Base-by-base conservation (phyloP, 192 early-diverging fungal species). In the Backusella parvicylindrica region DNA sequence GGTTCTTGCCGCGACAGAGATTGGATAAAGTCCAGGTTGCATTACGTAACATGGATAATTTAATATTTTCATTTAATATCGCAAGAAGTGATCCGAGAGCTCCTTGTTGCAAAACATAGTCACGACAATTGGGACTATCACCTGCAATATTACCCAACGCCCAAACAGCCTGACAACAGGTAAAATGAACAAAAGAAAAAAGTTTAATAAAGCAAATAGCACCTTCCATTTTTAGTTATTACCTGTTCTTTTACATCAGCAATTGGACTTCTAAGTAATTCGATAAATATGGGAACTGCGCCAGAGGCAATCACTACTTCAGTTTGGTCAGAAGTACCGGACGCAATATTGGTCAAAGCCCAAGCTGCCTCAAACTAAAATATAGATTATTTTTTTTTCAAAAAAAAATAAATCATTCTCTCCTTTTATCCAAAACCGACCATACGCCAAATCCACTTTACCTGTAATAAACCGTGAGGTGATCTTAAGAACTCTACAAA, bases 101-200 rank as follows among this genome's bases (percentile, higher is more conserved):
- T 65, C 93, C 92, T 65, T 89, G 81, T 1, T 85, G 75, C 28
- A 99, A 89, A 40, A 98, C 97, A 81, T 86, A 93, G 81, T 99
- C 96, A 68, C 98, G 90, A 85, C 95, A 98, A 33, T 82, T 78
- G 56, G 96, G 93, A 75, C 88, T 92, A 88, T 99, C 98, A 33
- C 98, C 98, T 53, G 98, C 98, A 92, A 99, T 99, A 86, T 99
- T 99, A 71, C 98, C 98, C 64, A 99, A 88, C 40, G 98, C 98
- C 98, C 98, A 99, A 71, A 99, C 98, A 53, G 95, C 97, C 89
- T 93, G 75, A 5, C 8, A 11, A 26, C 38, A 15, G n/a, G n/a
- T n/a, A n/a, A 0, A 64, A 63, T 21, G 30, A n/a, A 36, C 41
- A 36, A 30, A 71, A 31, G 67, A 47, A 16, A 12, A 64, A 79